A percentile compares a stretch with the other conserved stretches of the same genome.
Conservation (phyloP, 2,329 filamentous ascomycete species). For the Ambrosiella beaveri region DNA sequence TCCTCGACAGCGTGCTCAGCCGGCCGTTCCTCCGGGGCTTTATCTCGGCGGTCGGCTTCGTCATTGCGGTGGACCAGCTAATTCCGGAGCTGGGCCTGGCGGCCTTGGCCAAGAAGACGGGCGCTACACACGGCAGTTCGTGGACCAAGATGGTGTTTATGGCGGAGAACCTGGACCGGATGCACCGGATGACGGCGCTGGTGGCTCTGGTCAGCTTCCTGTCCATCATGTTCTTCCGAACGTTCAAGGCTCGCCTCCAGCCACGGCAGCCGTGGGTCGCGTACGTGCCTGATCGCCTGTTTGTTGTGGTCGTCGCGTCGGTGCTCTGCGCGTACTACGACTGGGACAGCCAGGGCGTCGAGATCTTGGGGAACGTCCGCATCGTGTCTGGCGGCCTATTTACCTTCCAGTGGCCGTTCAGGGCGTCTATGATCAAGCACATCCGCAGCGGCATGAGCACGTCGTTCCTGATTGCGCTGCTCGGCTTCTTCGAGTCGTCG, state of each 20-base stretch:
- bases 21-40: conserved; percentile 86
- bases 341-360: conserved; percentile 68
- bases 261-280: conserved; percentile 64
- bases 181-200: conserved; percentile 57
- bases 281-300: conserved; percentile 79
- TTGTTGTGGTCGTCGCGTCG: conserved; percentile 73
- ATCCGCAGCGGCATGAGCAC: conserved; percentile 78
- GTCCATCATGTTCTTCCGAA: conserved; percentile 77
- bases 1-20: conserved; percentile 85
- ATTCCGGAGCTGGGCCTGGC: conserved; percentile 76
- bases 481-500: conserved; percentile 97
- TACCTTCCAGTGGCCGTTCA: conserved; percentile 73
- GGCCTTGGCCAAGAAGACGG: conserved; percentile 41
- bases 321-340: conserved; percentile 58
- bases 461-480: conserved; percentile 77
- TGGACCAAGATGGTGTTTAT: conserved; percentile 76
- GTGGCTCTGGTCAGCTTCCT: conserved; percentile 66
- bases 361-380: conserved; percentile 67
- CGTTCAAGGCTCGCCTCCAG: conserved; percentile 65
- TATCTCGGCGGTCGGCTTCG: conserved; percentile 90
- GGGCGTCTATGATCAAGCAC: conserved; percentile 56
- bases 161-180: conserved; percentile 42
- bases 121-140: conserved; percentile 69
- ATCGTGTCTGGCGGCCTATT: conserved; percentile 56
- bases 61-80: conserved; percentile 88